A percentile compares a stretch with the other conserved stretches of the same genome.
Evolutionary conservation across 225 moss, liverwort and hornwort species (phyloP).

Genomic region (Pseudisothecium myosuroides): DNA sequence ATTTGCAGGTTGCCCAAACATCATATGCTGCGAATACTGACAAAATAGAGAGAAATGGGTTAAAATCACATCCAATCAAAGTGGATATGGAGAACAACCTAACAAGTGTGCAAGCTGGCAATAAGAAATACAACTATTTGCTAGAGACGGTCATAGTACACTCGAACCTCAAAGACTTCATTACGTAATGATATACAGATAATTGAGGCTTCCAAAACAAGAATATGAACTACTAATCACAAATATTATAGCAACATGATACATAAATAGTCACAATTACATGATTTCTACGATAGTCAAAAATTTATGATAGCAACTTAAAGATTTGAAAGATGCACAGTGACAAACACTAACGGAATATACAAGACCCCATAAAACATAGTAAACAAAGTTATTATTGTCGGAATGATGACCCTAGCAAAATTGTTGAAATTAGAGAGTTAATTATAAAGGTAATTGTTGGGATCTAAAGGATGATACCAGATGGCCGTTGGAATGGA

Average conservation of each 20-base stretch:
- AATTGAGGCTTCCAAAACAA: background rate
- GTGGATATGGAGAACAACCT: background rate
- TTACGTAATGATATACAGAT: background rate
- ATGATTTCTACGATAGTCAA: background rate
- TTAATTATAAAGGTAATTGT: background rate
- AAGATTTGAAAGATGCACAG: background rate
- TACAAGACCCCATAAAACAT: background rate
- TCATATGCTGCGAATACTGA: background rate
- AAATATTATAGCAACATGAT: background rate
- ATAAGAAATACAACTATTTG: background rate
- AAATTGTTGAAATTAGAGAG: background rate
- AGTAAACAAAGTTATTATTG: background rate
- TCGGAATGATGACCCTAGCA: background rate
- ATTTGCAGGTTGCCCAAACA: background rate
- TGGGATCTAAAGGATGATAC: background rate
- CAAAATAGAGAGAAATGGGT: background rate
- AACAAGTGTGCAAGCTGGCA: background rate
- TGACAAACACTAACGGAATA: background rate
- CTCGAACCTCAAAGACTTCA: background rate
- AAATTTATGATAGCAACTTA: background rate
- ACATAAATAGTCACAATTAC: background rate
- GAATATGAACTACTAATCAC: background rate
- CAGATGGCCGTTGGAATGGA: background rate
- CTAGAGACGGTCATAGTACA: background rate
- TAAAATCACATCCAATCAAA: background rate